These are phyloP conservation scores for Pythium volutum DNA, from an alignment of 352 stramenopile genomes.

Conservation along the genomic window DNA sequence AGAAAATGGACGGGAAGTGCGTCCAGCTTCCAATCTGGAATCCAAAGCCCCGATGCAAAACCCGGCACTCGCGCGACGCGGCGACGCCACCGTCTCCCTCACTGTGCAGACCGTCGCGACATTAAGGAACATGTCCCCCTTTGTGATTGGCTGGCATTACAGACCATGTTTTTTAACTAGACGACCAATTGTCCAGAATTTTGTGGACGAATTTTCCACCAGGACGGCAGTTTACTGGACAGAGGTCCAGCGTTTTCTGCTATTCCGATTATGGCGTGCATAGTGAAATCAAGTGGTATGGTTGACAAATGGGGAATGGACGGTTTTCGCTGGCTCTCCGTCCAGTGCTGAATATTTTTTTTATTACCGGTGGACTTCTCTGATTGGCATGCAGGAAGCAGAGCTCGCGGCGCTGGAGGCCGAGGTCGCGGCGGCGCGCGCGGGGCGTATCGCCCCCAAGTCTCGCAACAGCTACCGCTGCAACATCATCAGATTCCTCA, in stretches of 20 bases:
- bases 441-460: conserved; percentile 2
- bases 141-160: too few relatives aligned
- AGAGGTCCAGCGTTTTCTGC: conserved; percentile 2
- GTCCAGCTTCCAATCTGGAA: too few relatives aligned
- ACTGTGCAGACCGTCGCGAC: too few relatives aligned
- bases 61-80: too few relatives aligned
- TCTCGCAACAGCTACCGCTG: conserved; percentile 3
- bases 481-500: not conserved
- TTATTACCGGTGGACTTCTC: not conserved
- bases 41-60: too few relatives aligned
- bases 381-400: not conserved
- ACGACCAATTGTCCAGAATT: conserved; percentile 2
- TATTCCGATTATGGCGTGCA: not conserved
- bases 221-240: not conserved
- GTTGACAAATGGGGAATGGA: not conserved
- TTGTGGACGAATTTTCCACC: not conserved
- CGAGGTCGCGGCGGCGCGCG: not conserved
- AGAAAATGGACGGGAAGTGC: too few relatives aligned
- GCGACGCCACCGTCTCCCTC: too few relatives aligned
- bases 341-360: conserved; percentile 12
- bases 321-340: not conserved
- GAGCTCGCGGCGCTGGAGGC: not conserved
- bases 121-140: too few relatives aligned
- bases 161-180: not conserved
- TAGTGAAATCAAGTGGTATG: not conserved